phyloP scores from a whole-genome alignment of 2,329 filamentous ascomycete genomes.

The Cadophora malorum region DNA sequence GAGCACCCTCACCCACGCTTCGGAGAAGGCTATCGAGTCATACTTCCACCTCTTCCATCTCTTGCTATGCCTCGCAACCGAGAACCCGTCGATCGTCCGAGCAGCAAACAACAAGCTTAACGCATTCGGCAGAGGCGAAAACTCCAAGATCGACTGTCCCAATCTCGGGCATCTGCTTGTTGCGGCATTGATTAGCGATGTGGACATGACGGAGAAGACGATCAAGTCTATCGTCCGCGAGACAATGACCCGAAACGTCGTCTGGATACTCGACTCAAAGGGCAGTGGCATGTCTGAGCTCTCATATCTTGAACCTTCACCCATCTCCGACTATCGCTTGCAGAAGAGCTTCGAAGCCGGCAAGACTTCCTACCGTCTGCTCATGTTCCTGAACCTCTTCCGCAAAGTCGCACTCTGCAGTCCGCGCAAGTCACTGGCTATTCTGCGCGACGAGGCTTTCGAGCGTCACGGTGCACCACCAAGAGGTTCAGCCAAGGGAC shows the following conservation, averaged over 20 bases:
- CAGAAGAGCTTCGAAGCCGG: constrained; percentile 54
- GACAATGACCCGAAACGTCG: constrained; percentile 57
- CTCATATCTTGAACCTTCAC: constrained; percentile 52
- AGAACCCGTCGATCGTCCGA: constrained; percentile 46
- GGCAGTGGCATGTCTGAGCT: constrained; percentile 50
- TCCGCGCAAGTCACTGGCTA: constrained; percentile 45
- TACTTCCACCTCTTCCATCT: constrained; percentile 61
- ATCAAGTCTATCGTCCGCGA: constrained; percentile 54
- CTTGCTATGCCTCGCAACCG: constrained; percentile 54
- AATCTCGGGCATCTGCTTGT: constrained; percentile 57
- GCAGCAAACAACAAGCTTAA: constrained; percentile 51
- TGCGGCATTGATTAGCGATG: constrained; percentile 53
- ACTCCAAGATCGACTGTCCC: constrained; percentile 51
- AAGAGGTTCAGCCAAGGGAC: constrained; percentile 47
- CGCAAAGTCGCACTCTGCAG: constrained; percentile 51
- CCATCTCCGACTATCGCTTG: constrained; percentile 53
- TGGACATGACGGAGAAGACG: constrained; percentile 49
- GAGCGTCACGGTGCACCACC: constrained; percentile 54
- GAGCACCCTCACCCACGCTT: constrained; percentile 54
- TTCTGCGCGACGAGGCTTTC: constrained; percentile 55
- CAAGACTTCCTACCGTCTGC: constrained; percentile 55
- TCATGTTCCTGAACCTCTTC: constrained; percentile 61
- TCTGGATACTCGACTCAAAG: constrained; percentile 54
- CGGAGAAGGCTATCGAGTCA: constrained; percentile 59
- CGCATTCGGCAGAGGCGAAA: constrained; percentile 49